These are phyloP conservation scores for Myriosclerotinia curreyana DNA, from an alignment of 2,329 filamentous ascomycete genomes.

Conservation along the genomic window DNA sequence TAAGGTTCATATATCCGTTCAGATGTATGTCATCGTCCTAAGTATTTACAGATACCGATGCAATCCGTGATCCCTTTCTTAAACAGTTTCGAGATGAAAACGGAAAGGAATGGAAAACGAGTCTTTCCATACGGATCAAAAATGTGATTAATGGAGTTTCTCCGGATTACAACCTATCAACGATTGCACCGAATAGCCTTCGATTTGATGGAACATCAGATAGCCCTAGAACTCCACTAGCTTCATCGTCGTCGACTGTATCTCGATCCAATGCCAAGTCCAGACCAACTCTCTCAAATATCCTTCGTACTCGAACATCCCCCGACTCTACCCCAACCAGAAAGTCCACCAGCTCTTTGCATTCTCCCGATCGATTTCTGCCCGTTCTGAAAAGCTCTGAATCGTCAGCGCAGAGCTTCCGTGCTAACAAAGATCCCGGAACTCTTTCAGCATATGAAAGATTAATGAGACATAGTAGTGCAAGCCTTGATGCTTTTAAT, in stretches of 20 bases:
- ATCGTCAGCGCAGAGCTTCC: conserved; percentile 48
- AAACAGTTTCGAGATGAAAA: conserved; percentile 12
- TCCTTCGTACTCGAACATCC: conserved; percentile 11
- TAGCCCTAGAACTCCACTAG: not conserved
- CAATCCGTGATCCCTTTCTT: not conserved
- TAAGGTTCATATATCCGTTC: not conserved
- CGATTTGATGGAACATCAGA: conserved; percentile 21
- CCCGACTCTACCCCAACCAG: conserved; percentile 24
- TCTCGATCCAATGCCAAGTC: conserved; percentile 26
- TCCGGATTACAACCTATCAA: conserved; percentile 7
- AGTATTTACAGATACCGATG: conserved; percentile 2
- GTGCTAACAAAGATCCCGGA: conserved; percentile 48
- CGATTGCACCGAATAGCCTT: conserved; percentile 4
- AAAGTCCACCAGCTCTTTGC: conserved; percentile 27
- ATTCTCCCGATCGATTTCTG: conserved; percentile 57
- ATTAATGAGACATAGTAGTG: conserved; percentile 44
- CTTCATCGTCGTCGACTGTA: conserved; percentile 24
- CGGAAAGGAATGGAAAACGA: conserved; percentile 8
- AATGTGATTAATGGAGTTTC: conserved; percentile 9
- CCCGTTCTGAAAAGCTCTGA: conserved; percentile 44
- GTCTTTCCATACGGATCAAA: conserved; percentile 15
- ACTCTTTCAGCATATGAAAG: conserved; percentile 48
- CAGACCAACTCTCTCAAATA: conserved; percentile 3
- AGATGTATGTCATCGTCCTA: not conserved
- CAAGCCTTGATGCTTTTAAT: conserved; percentile 52